Evolutionary conservation across 768 basidiomycete species (phyloP).

Genomic region (Rhodotorula toruloides): DNA sequence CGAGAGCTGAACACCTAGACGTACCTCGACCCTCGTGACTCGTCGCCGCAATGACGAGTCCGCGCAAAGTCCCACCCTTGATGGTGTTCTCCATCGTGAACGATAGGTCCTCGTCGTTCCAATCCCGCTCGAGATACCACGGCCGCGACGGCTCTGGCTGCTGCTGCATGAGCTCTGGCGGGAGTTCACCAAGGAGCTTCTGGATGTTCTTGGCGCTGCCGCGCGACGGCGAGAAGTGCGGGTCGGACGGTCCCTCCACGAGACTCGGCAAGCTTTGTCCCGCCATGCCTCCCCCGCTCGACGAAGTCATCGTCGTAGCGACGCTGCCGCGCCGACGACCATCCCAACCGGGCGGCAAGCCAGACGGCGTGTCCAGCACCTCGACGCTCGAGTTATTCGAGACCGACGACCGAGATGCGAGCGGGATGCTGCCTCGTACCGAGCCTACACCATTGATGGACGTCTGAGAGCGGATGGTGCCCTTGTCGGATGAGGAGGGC

Average conservation of each 20-base stretch:
- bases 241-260: background rate
- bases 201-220: constrained; percentile 54
- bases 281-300: background rate
- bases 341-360: constrained; percentile 28
- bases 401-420: background rate
- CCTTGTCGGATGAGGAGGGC: background rate
- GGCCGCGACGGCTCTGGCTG: constrained; percentile 49
- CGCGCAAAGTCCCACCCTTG: constrained; percentile 76
- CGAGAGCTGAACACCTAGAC: constrained; percentile 40
- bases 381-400: background rate
- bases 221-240: constrained; percentile 14
- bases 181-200: constrained; percentile 60
- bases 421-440: background rate
- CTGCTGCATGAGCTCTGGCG: background rate
- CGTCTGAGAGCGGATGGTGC: constrained; percentile 7
- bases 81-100: constrained; percentile 80
- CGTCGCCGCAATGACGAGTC: constrained; percentile 82
- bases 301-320: constrained; percentile 13
- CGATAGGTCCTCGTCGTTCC: constrained; percentile 70
- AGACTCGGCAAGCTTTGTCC: background rate
- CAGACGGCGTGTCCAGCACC: background rate
- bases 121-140: constrained; percentile 80
- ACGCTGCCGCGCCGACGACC: constrained; percentile 14
- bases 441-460: background rate
- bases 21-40: constrained; percentile 80